These are phyloP conservation scores for Chromosphaera perkinsii DNA, from an alignment of 208 protist species.

Conservation along the genomic window DNA sequence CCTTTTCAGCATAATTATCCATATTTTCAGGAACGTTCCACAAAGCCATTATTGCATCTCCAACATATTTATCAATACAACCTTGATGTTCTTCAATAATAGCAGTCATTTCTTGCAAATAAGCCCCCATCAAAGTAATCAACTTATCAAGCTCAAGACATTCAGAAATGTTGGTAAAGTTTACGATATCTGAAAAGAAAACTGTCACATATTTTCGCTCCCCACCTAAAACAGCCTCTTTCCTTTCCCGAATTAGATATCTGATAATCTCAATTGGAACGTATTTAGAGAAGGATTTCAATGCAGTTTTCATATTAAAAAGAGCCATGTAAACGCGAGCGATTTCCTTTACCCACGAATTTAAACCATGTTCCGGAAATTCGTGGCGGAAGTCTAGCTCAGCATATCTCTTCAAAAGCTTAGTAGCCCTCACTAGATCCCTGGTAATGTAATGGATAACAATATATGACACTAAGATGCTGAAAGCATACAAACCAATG, in stretches of 20 bases:
- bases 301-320: not conserved
- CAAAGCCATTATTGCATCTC: conserved; percentile 27
- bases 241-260: too few species aligned
- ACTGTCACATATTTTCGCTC: too few species aligned
- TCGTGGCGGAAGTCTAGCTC: not conserved
- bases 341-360: conserved; percentile 1
- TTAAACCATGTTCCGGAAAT: not conserved
- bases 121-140: not conserved
- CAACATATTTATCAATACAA: conserved; percentile 25
- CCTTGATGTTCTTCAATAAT: conserved; percentile 2
- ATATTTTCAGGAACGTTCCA: conserved; percentile 24
- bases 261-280: too few species aligned
- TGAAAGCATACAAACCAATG: too few species aligned
- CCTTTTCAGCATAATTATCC: conserved; percentile 2
- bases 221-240: too few species aligned
- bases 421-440: not conserved
- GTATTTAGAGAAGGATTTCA: conserved; percentile 19
- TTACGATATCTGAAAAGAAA: conserved; percentile 14
- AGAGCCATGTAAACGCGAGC: conserved; percentile 4
- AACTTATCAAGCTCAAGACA: not conserved
- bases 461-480: too few species aligned
- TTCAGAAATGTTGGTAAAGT: conserved; percentile 22
- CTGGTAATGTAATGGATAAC: conserved; percentile 6
- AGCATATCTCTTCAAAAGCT: not conserved
- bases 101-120: conserved; percentile 5